phyloP scores from a whole-genome alignment of 371 early-diverging fungal species.

The Dentiscutata heterogama region DNA sequence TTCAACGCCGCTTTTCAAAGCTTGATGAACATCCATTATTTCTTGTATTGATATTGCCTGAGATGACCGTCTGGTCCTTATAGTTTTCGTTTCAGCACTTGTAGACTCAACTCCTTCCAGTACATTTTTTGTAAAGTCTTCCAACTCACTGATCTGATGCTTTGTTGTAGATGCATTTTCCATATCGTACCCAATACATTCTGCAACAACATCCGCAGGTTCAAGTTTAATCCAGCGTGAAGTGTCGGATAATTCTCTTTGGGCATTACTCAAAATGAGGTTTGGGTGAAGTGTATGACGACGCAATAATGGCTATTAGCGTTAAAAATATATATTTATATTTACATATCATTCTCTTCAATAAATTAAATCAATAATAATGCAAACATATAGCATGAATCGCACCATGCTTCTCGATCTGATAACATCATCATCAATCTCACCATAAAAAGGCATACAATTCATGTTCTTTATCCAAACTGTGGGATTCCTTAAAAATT shows the following conservation, averaged over 20 bases:
- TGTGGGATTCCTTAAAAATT: constrained; percentile 66
- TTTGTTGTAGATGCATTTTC: constrained; percentile 3
- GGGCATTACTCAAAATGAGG: constrained; percentile 61
- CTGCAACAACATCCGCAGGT: constrained; percentile 73
- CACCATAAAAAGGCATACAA: constrained; percentile 29
- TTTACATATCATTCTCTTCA: not conserved
- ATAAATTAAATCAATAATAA: constrained; percentile 14
- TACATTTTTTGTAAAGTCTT: not conserved
- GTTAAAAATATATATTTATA: not conserved
- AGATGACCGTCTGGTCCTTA: constrained; percentile 11
- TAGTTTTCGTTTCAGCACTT: not conserved
- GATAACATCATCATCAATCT: constrained; percentile 41
- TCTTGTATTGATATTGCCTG: constrained; percentile 53
- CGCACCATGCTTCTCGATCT: constrained; percentile 48
- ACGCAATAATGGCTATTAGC: constrained; percentile 55
- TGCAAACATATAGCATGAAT: constrained; percentile 16
- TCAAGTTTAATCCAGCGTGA: constrained; percentile 74
- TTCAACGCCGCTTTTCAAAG: constrained; percentile 63
- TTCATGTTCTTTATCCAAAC: constrained; percentile 58
- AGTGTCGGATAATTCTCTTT: constrained; percentile 64
- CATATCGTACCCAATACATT: constrained; percentile 61
- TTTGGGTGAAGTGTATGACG: constrained; percentile 73
- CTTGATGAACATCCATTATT: constrained; percentile 60
- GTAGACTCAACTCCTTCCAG: not conserved
- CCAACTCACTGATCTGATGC: constrained; percentile 9